Evolutionary conservation across 2,329 filamentous ascomycete genomes (phyloP), one percentile per base, ranked within the genome.

Genomic region (Epichloe aotearoae): DNA sequence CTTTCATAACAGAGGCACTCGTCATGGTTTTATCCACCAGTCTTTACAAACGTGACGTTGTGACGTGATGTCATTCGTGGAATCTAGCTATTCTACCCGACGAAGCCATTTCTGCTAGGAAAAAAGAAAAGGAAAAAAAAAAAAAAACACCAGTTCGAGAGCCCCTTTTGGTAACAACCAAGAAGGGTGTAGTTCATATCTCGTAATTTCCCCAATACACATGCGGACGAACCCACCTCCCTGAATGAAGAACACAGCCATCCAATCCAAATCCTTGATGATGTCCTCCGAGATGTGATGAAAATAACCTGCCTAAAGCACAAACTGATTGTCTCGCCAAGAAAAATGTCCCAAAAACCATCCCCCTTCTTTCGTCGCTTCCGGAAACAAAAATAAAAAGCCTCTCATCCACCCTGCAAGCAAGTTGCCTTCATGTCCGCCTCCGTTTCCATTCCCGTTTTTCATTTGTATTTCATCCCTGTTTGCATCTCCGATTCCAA

Each of bases 281-380:
- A 45, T 45, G 42, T 33, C 26, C 42, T n/a, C 42, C 42, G 42
- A 45, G 10, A 45, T 45, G n/a, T 45, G 20, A 30, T 45, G 48
- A 56, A 5, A 42, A 30, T 55, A 20, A 48, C 42, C 48, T 50
- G n/a, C 50, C 49, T 14, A 4, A 5, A 47, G 43, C 43, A 30
- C 30, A 34, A 45, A 11, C 30, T 30, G 10, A 30, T 34, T 45
- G 40, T 14, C 14, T 20, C 43, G 14, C 43, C 20, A 34, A 45
- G 20, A 12, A 39, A n/a, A 5, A 26, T 23, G 12, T 8, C 46
- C 20, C 40, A 34, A 30, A 42, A n/a, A 47, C 5, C 47, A 41
- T 34, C 34, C 15, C 37, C 26, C 30, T 30, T 30, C 30, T 30
- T 11, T 30, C 30, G 30, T 30, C 30, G 4, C 30, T 11, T 30